Percentiles rank a stretch among this genome's conserved stretches.
These are phyloP conservation scores for Polytrichum formosum DNA, from an alignment of 225 moss, liverwort and hornwort species.

Conservation along the genomic window DNA sequence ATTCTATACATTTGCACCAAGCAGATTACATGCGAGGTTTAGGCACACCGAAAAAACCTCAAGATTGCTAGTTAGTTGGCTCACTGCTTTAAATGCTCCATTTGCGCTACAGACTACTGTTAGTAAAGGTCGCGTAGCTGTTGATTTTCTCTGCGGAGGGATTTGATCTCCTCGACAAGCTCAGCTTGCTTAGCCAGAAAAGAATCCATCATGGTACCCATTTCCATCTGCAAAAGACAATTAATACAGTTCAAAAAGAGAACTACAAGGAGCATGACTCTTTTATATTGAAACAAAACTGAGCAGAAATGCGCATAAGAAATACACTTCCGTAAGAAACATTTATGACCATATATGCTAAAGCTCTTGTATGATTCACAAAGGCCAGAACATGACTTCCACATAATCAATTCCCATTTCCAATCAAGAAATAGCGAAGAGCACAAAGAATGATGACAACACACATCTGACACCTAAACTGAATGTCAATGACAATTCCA, in stretches of 20 bases:
- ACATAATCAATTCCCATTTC: too few species aligned
- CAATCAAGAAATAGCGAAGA: not conserved
- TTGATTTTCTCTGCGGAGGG: conserved; percentile 87
- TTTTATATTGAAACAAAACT: too few species aligned
- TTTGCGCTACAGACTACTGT: conserved; percentile 29
- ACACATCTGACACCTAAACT: too few species aligned
- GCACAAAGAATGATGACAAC: too few species aligned
- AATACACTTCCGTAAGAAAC: too few species aligned
- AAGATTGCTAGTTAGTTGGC: conserved; percentile 18
- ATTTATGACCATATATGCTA: too few species aligned
- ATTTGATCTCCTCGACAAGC: conserved; percentile 88
- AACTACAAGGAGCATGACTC: too few species aligned
- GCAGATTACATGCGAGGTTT: conserved; percentile 13
- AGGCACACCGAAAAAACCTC: conserved; percentile 32
- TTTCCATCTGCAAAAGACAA: conserved; percentile 66
- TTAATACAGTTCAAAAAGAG: too few species aligned
- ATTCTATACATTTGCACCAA: conserved; percentile 27
- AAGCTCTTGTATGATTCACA: too few species aligned
- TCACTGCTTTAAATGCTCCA: conserved; percentile 11
- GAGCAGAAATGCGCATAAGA: too few species aligned
- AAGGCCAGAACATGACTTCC: too few species aligned
- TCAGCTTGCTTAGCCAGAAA: conserved; percentile 73
- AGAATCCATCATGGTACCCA: conserved; percentile 85
- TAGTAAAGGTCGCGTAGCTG: conserved; percentile 89
- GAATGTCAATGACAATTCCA: too few species aligned